Base-by-base conservation (phyloP, 805 yeast genomes). In the Saturnispora quitensis region DNA sequence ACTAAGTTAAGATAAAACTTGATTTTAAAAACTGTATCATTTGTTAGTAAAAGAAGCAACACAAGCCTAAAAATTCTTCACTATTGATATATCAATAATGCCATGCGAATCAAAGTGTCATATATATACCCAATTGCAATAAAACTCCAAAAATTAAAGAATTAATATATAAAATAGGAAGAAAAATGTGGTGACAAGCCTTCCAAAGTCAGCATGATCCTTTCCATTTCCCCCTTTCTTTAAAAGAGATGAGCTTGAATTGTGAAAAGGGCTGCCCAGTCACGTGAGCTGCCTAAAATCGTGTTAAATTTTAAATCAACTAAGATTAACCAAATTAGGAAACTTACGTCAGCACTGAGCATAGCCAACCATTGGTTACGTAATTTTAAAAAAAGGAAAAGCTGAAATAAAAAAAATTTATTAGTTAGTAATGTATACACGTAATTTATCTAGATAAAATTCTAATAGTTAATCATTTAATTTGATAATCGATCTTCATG, bases 401-500 rank as follows among this genome's bases (percentile, higher is more conserved):
- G 9, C n/a, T 9, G 12, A 31, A 25, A 25, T 9, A 9, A 31
- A 31, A 31, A 12, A 31, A 12, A 28, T 28, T 9, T 31, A 31
- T 10, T 10, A 10, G 15, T 31, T 31, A 31, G 34, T 12, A 3
- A 12, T 25, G 7, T 25, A 25, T 25, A 25, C 7, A 7, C 9
- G 28, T 25, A 25, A 25, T 7, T 7, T 1, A 25, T 25, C 4
- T 25, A 25, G 28, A 25, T 25, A 1, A 25, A 6, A 25, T 25
- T 25, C 28, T 25, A 6, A 25, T 25, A 25, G 7, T 25, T 25
- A 25, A 25, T 25, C 28, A 25, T 25, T 25, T 5, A 25, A 25
- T 10, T 31, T 31, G 5, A 12, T 31, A 31, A 31, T 12, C 12
- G 15, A 9, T 31, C 10, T n/a, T 28, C 4, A 80, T 84, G 87